A percentile compares a stretch with the other conserved stretches of the same genome.
These are phyloP conservation scores for Apophysomyces elegans DNA, from an alignment of 371 early-diverging fungal genomes.

Conservation along the genomic window DNA sequence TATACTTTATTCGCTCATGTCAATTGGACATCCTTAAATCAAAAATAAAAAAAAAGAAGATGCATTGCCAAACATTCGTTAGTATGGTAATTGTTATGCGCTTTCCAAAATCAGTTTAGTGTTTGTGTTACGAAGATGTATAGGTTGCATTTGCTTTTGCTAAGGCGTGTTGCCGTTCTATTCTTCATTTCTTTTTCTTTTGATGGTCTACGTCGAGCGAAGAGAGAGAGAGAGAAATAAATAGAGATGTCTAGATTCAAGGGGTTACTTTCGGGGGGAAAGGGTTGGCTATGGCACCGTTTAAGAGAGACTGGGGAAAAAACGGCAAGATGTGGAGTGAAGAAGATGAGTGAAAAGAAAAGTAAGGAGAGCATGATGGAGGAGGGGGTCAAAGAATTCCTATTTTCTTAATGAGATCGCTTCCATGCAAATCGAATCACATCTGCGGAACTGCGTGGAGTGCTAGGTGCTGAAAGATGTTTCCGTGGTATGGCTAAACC, in stretches of 20 bases:
- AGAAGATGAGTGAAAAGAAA: background rate
- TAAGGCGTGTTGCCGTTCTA: background rate
- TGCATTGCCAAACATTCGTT: too few species aligned
- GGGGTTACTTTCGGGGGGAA: background rate
- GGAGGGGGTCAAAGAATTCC: background rate
- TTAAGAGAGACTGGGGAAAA: background rate
- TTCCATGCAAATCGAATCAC: slow-evolving; percentile 4
- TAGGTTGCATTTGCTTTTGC: too few species aligned
- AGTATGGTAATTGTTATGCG: too few species aligned
- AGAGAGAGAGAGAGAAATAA: background rate
- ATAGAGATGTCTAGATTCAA: background rate
- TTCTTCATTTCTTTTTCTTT: background rate
- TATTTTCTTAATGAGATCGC: background rate
- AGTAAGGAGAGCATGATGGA: background rate
- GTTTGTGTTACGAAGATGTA: background rate
- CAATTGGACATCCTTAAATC: too few species aligned
- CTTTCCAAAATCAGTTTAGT: background rate
- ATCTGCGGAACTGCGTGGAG: background rate
- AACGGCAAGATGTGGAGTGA: background rate
- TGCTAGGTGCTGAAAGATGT: background rate
- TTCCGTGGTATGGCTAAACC: slow-evolving; percentile 7
- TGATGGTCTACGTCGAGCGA: too few species aligned
- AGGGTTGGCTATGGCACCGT: background rate
- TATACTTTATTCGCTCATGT: too few species aligned
- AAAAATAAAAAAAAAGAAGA: too few species aligned